These are phyloP conservation scores for Aspergillus kassunensis DNA, from an alignment of 495 filamentous ascomycete species.

Conservation along the genomic window DNA sequence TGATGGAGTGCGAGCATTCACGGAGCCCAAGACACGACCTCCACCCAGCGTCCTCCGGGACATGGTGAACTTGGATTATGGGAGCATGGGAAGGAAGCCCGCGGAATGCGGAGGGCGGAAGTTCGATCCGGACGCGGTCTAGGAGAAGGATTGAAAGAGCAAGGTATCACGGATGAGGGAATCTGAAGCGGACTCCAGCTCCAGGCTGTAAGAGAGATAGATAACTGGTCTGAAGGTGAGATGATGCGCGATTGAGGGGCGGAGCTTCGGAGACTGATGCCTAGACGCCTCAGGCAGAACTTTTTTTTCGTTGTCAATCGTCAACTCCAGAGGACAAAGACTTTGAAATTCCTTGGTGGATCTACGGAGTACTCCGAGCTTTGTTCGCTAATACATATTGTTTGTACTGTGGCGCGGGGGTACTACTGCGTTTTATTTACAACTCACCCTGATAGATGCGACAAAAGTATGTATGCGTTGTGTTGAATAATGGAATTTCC, in stretches of 20 bases:
- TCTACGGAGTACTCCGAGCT: no score
- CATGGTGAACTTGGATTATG: conserved; percentile 51
- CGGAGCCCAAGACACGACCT: conserved; percentile 82
- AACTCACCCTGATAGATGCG: no score
- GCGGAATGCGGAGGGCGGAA: conserved; percentile 14
- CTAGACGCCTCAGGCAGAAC: neutral
- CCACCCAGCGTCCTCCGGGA: conserved; percentile 81
- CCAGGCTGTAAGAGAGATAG: conserved; percentile 1
- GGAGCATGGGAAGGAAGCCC: conserved; percentile 36
- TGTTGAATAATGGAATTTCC: neutral
- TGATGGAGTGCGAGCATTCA: conserved; percentile 70
- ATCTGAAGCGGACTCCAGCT: neutral
- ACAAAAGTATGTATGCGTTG: no score
- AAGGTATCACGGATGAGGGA: neutral
- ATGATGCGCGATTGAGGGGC: conserved; percentile 9
- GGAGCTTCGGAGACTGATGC: conserved; percentile 4
- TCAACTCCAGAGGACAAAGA: no score
- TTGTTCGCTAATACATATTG: no score
- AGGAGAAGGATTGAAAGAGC: neutral
- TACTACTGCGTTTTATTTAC: no score
- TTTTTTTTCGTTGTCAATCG: neutral
- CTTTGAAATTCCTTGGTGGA: no score
- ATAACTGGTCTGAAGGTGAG: conserved; percentile 1
- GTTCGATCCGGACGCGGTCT: conserved; percentile 10
- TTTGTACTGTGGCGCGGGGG: no score